Evolutionary conservation across 257 asterid species (phyloP), one percentile per base, ranked within the genome.

Genomic region (Przewalskia tangutica): DNA sequence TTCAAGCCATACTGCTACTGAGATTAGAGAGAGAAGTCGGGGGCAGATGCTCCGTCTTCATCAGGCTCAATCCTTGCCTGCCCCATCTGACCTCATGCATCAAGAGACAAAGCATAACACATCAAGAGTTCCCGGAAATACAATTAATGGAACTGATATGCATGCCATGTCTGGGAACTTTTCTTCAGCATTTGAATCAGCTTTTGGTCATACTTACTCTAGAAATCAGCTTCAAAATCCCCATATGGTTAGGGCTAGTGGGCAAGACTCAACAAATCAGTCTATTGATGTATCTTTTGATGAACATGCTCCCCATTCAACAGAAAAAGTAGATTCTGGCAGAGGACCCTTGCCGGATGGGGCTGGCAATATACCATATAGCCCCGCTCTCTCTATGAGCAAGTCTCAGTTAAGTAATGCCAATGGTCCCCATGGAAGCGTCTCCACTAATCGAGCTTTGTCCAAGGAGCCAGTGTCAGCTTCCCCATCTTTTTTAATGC

Each of bases 191-290:
- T 85, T 83, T 62, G 81, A 80, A 48, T 73, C 79, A 23, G 62
- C 63, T 88, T 86, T 91, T 86, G 92, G 88, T 79, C 81, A 80
- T 82, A 87, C 87, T 10, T 82, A 84, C 81, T 55, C 85, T 14
- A 84, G 85, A 89, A 91, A 85, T 83, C 90, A 87, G 44, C 84
- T 87, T 85, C 93, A 86, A 83, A 82, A 85, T 84, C 88, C 90
- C 80, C 92, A 89, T 58, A 84, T 67, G 68, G 76, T 85, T 64
- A 82, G 87, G 82, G 84, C 81, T 71, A 84, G 92, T 85, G 92
- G 93, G 81, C 89, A 86, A 67, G 81, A 81, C 59, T 84, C 87
- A n/a, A 85, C 84, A 82, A 17, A 55, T 64, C 83, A 81, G 78
- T 50, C 64, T 17, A 42, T 23, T 54, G 70, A 23, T 64, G 62